These are phyloP conservation scores for Russula compacta DNA, from an alignment of 768 basidiomycete species.

Conservation along the genomic window DNA sequence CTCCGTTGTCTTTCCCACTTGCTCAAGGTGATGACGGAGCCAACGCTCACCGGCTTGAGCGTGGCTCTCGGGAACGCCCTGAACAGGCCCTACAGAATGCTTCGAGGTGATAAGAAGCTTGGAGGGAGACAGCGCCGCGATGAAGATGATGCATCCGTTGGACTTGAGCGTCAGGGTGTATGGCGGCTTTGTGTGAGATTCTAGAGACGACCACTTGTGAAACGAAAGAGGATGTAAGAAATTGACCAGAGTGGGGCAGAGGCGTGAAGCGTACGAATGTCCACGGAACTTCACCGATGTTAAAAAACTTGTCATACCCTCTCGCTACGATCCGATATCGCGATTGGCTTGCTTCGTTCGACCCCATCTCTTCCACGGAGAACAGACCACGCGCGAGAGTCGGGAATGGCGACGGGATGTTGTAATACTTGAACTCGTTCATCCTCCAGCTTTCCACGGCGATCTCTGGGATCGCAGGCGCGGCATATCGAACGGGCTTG, in stretches of 20 bases:
- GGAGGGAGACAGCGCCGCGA: constrained; percentile 68
- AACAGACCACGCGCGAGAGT: constrained; percentile 93
- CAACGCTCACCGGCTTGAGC: constrained; percentile 79
- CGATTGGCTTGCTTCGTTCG: constrained; percentile 27
- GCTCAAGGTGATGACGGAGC: constrained; percentile 59
- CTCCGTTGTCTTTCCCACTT: constrained; percentile 55
- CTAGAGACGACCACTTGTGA: constrained; percentile 64
- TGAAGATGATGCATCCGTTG: constrained; percentile 96
- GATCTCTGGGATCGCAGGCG: constrained; percentile 47
- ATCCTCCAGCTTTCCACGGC: constrained; percentile 87
- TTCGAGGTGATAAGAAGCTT: constrained; percentile 86
- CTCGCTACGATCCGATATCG: constrained; percentile 64
- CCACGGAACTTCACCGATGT: constrained; percentile 94
- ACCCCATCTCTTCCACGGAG: constrained; percentile 39
- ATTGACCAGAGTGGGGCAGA: background rate
- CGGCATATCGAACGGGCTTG: constrained; percentile 44
- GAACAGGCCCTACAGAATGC: constrained; percentile 67
- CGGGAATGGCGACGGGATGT: constrained; percentile 84
- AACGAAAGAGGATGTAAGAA: background rate
- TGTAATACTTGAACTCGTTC: constrained; percentile 93
- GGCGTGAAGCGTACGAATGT: constrained; percentile 54
- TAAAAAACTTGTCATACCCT: constrained; percentile 99
- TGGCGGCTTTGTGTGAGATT: constrained; percentile 59
- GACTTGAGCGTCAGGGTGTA: constrained; percentile 89
- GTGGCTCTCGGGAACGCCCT: constrained; percentile 45